These are phyloP conservation scores for Coffea canephora DNA, from an alignment of 257 asterid genomes.

Conservation along the genomic window DNA sequence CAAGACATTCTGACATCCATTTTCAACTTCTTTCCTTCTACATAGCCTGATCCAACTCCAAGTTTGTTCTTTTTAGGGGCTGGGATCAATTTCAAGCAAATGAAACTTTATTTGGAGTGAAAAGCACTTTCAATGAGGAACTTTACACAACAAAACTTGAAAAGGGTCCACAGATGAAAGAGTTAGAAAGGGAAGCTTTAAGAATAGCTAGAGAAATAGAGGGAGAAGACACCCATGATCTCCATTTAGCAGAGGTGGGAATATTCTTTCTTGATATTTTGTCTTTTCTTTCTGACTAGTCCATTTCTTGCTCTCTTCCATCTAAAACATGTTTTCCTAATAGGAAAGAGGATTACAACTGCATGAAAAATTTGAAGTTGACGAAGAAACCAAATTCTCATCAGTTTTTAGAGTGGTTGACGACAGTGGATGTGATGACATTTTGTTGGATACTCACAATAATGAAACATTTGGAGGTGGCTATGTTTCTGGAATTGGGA, in stretches of 20 bases:
- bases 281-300: not conserved
- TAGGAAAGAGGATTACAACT: conserved; percentile 90
- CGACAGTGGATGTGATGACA: conserved; percentile 79
- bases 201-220: conserved; percentile 90
- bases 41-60: conserved; percentile 2
- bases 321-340: conserved; percentile 17
- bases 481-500: conserved; percentile 41
- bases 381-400: conserved; percentile 87
- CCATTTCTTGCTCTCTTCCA: conserved; percentile 10
- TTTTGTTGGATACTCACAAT: conserved; percentile 58
- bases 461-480: conserved; percentile 80
- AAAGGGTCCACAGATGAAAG: conserved; percentile 85
- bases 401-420: conserved; percentile 71
- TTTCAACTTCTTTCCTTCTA: not conserved
- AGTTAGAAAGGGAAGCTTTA: conserved; percentile 79
- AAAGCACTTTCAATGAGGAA: conserved; percentile 94
- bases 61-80: conserved; percentile 47
- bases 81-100: conserved; percentile 97
- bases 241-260: conserved; percentile 93
- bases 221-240: conserved; percentile 86
- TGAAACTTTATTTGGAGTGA: conserved; percentile 84
- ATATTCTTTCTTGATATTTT: not conserved
- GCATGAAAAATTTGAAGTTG: conserved; percentile 63
- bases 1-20: not conserved
- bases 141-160: conserved; percentile 93